Evolutionary conservation across 2,329 filamentous ascomycete species (phyloP), one percentile per base, ranked within the genome.

Genomic region (Teratosphaeria epicoccoides): DNA sequence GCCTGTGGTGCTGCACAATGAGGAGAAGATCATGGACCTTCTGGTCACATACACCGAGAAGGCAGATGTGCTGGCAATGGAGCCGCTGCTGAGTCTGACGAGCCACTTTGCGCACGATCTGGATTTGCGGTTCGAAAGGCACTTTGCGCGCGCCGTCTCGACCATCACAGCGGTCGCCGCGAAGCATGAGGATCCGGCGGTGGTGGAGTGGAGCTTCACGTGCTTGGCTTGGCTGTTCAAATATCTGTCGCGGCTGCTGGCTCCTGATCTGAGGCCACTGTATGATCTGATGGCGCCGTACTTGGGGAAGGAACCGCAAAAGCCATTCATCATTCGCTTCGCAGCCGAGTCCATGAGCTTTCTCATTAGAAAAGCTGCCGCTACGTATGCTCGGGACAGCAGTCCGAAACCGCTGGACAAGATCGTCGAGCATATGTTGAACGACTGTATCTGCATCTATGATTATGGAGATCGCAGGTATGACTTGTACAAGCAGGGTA

Each of bases 161-260:
- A 74, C 94, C 50, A 82, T 98, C 50, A 80, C 87, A 37, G 81
- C 82, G 14, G 79, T 97, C 57, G 90, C 89, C 10, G 83, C 83
- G 50, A 85, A 82, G 61, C 82, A 87, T 49, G 78, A 86, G 52
- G 85, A 87, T 63, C 62, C 65, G 51, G 83, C 87, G 24, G 89
- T 94, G n/a, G 87, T 97, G 48, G 93, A 98, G 71, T 97, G 91
- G 90, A 91, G 88, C 48, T 98, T 98, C 71, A 88, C 85, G 11
- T 90, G 88, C 60, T 76, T 98, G 51, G 89, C 93, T 45, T 98
- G 94, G 76, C 76, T 97, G 40, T 96, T 98, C 79, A 98, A 98
- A 67, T 97, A 97, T 65, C 79, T 98, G 4, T 94, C 89, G 2
- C 83, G 88, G 57, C 78, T 97, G 0, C 71, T 98, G 22, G 86